These are phyloP conservation scores for Elsinoe batatas DNA, from an alignment of 2,329 filamentous ascomycete genomes.

Conservation along the genomic window DNA sequence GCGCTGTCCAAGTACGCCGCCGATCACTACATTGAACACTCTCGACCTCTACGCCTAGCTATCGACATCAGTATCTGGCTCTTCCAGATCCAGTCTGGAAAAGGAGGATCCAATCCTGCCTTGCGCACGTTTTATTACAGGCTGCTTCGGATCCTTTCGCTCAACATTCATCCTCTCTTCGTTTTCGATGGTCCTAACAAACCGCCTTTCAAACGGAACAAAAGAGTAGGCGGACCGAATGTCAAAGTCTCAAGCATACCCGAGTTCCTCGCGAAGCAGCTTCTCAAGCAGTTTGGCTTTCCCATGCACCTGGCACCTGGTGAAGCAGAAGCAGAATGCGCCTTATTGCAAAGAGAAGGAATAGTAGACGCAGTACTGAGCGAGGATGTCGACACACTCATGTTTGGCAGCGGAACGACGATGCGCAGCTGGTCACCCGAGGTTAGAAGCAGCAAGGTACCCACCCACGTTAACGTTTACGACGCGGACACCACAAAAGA, in stretches of 20 bases:
- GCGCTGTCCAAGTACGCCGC: constrained; percentile 75
- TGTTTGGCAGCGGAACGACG: constrained; percentile 81
- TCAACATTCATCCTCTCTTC: constrained; percentile 78
- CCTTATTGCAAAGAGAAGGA: constrained; percentile 67
- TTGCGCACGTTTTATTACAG: constrained; percentile 89
- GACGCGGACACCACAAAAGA: constrained; percentile 49
- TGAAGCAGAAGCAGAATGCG: constrained; percentile 94
- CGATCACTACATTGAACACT: constrained; percentile 60
- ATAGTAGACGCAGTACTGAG: constrained; percentile 89
- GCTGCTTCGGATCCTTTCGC: constrained; percentile 62
- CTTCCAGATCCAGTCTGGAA: constrained; percentile 79
- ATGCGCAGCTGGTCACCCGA: constrained; percentile 78
- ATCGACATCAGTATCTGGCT: constrained; percentile 97
- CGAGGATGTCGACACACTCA: constrained; percentile 93
- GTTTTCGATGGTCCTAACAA: constrained; percentile 84
- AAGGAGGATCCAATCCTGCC: constrained; percentile 79
- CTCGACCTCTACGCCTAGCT: constrained; percentile 70
- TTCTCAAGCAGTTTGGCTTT: constrained; percentile 79
- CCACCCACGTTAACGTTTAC: constrained; percentile 82
- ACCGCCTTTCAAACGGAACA: constrained; percentile 80
- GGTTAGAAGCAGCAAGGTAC: constrained; percentile 50
- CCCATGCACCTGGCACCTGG: constrained; percentile 78
- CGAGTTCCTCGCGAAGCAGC: constrained; percentile 67
- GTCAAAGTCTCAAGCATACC: constrained; percentile 56
- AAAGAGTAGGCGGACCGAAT: constrained; percentile 50